These are phyloP conservation scores for Saksenaea oblongispora DNA, from an alignment of 371 early-diverging fungal species.

Conservation along the genomic window DNA sequence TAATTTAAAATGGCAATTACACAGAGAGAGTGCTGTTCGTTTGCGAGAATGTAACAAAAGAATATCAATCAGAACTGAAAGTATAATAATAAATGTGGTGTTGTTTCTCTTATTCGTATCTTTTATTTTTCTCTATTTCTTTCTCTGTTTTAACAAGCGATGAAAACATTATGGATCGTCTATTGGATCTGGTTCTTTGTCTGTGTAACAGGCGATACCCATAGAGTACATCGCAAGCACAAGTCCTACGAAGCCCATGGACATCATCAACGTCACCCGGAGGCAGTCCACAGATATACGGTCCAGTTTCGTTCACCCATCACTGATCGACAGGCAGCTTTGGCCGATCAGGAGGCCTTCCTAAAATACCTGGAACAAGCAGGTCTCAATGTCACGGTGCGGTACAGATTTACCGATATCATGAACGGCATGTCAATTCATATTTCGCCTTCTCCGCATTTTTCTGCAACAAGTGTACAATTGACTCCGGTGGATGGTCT, in stretches of 20 bases:
- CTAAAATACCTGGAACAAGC: constrained; percentile 12
- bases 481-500: not conserved
- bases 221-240: not conserved
- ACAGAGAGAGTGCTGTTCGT: not conserved
- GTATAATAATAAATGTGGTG: not conserved
- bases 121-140: not conserved
- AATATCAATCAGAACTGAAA: not conserved
- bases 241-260: not conserved
- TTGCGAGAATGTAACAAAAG: not conserved
- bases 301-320: constrained; percentile 18
- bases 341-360: constrained; percentile 18
- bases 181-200: not conserved
- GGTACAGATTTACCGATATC: constrained; percentile 16
- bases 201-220: not conserved
- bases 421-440: constrained; percentile 25
- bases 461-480: not conserved
- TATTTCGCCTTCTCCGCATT: not conserved
- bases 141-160: not conserved
- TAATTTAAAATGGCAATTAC: not conserved
- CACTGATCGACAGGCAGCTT: constrained; percentile 2
- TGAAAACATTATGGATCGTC: not conserved
- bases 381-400: constrained; percentile 15
- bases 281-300: constrained; percentile 13
- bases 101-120: not conserved
- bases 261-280: constrained; percentile 6